A percentile compares a stretch with the other conserved stretches of the same genome.
These are phyloP conservation scores for Tilletia caries DNA, from an alignment of 1,284 basidiomycete species.

Conservation along the genomic window DNA sequence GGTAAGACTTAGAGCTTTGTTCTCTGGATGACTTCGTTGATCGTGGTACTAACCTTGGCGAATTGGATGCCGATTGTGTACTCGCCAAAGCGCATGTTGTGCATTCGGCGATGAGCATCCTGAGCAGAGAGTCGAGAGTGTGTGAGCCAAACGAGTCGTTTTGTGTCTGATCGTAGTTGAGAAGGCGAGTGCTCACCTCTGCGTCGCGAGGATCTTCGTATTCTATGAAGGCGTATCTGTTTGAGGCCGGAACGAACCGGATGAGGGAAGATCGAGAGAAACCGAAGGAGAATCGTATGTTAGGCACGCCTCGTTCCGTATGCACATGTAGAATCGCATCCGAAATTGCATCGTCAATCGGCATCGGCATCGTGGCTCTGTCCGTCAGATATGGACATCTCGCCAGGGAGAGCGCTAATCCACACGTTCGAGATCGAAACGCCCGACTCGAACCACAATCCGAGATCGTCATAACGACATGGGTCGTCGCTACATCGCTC, in stretches of 20 bases:
- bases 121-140: not conserved
- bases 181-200: constrained; percentile 21
- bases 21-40: not conserved
- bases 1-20: not conserved
- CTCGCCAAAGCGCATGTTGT: constrained; percentile 42
- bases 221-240: constrained; percentile 44
- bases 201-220: constrained; percentile 45
- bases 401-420: too few relatives aligned
- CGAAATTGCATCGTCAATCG: not conserved
- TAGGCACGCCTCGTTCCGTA: not conserved
- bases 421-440: too few relatives aligned
- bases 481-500: too few relatives aligned
- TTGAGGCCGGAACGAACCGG: not conserved
- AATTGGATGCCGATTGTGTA: constrained; percentile 42
- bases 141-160: not conserved
- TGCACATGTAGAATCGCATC: not conserved
- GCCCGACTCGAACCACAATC: too few relatives aligned
- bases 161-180: not conserved
- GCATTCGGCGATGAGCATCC: constrained; percentile 43
- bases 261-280: not conserved
- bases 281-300: constrained; percentile 1
- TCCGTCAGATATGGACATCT: too few relatives aligned
- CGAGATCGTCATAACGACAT: too few relatives aligned
- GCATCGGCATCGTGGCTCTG: not conserved
- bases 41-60: constrained; percentile 28